A percentile compares a stretch with the other conserved stretches of the same genome.
Evolutionary conservation across 2,329 filamentous ascomycete species (phyloP).

Genomic region (Fusarium solani-melongenae): DNA sequence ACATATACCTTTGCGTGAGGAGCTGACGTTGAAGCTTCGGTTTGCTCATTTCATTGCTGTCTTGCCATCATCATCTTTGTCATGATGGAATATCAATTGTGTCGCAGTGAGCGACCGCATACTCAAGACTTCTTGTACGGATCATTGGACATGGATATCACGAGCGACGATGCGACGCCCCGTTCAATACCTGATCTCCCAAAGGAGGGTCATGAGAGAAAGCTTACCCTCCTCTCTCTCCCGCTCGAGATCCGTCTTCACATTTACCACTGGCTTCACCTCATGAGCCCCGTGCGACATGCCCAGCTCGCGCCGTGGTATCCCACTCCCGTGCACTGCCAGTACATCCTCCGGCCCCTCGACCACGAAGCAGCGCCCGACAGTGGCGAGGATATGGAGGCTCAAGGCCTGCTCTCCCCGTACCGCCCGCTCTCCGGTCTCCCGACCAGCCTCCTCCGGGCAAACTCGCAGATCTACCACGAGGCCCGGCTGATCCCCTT

Average conservation of each 20-base stretch:
- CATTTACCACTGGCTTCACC: slow-evolving; percentile 57
- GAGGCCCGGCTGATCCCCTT: slow-evolving; percentile 57
- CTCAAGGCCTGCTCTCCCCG: slow-evolving; percentile 43
- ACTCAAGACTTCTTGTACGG: neutral
- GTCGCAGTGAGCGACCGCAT: slow-evolving; percentile 16
- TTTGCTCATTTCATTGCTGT: neutral
- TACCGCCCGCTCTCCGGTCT: slow-evolving; percentile 53
- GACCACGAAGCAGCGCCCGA: neutral
- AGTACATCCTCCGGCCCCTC: slow-evolving; percentile 46
- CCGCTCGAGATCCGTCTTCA: slow-evolving; percentile 59
- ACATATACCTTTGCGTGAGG: slow-evolving; percentile 19
- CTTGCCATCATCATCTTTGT: neutral
- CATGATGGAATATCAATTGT: slow-evolving; percentile 29
- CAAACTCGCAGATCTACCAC: slow-evolving; percentile 54
- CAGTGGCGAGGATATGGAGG: neutral
- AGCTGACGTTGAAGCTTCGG: neutral
- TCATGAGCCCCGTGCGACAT: slow-evolving; percentile 52
- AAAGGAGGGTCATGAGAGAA: neutral
- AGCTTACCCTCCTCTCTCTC: slow-evolving; percentile 45
- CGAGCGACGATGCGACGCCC: slow-evolving; percentile 3
- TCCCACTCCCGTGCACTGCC: slow-evolving; percentile 48
- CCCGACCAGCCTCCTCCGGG: slow-evolving; percentile 53
- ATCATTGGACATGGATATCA: slow-evolving; percentile 14
- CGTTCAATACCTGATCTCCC: slow-evolving; percentile 13
- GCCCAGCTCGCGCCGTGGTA: slow-evolving; percentile 54